phyloP scores from a whole-genome alignment of 805 yeast species.

The Cyberlindnera galapagoensis region DNA sequence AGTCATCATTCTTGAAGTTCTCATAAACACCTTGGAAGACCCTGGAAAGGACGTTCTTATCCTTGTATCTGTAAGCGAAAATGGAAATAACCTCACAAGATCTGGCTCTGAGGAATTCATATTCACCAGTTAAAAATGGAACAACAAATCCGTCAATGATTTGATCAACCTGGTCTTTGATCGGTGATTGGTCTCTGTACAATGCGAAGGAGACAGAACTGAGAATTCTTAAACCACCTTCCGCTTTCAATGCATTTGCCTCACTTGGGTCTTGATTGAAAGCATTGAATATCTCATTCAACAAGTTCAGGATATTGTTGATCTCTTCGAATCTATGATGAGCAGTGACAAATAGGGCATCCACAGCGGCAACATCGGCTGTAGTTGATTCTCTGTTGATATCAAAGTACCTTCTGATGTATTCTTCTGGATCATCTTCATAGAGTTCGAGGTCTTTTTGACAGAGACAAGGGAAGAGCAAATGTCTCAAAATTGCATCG shows the following conservation, averaged over 20 bases:
- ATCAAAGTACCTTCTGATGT: constrained; percentile 68
- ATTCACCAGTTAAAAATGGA: constrained; percentile 60
- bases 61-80: constrained; percentile 27
- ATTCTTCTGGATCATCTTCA: constrained; percentile 86
- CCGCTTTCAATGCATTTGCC: constrained; percentile 55
- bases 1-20: constrained; percentile 35
- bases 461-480: constrained; percentile 71
- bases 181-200: constrained; percentile 46
- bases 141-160: constrained; percentile 60
- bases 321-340: constrained; percentile 49
- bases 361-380: constrained; percentile 78
- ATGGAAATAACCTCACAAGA: constrained; percentile 54
- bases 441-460: constrained; percentile 66
- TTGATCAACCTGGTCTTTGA: constrained; percentile 54
- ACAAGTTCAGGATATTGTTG: constrained; percentile 47
- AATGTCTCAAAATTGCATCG: constrained; percentile 56
- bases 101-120: constrained; percentile 70
- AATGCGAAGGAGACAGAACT: constrained; percentile 58
- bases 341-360: constrained; percentile 59
- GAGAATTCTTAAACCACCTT: constrained; percentile 74
- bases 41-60: constrained; percentile 33
- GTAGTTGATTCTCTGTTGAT: constrained; percentile 54
- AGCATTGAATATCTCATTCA: constrained; percentile 40
- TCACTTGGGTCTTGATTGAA: constrained; percentile 29
- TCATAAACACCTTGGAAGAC: constrained; percentile 35